Evolutionary conservation across 148 eudicot genomes (phyloP).

Genomic region (Chenopodium album): DNA sequence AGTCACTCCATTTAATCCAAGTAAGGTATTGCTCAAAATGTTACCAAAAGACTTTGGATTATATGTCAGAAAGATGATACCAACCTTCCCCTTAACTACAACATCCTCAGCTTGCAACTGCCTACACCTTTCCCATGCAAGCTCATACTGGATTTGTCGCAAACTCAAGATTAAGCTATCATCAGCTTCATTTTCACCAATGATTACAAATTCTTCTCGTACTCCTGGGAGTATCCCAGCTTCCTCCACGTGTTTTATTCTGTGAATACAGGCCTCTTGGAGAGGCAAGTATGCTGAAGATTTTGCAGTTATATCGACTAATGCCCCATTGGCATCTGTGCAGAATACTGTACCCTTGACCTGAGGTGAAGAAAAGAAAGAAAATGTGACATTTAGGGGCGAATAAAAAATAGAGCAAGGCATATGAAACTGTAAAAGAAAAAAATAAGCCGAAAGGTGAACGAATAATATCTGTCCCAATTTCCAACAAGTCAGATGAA

Average conservation of each 20-base stretch:
- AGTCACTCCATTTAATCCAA: background rate
- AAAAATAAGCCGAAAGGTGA: background rate
- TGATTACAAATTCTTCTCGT: constrained; percentile 67
- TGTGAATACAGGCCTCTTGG: constrained; percentile 71
- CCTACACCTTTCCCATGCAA: constrained; percentile 97
- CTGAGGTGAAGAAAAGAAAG: constrained; percentile 38
- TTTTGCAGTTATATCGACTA: constrained; percentile 82
- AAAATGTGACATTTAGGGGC: constrained; percentile 2
- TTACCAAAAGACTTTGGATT: background rate
- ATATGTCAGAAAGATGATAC: constrained; percentile 11
- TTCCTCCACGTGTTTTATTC: constrained; percentile 64
- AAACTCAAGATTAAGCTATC: constrained; percentile 84
- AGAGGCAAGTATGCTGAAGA: constrained; percentile 89
- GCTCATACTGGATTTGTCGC: constrained; percentile 62
- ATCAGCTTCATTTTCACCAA: constrained; percentile 77
- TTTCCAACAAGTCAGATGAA: background rate
- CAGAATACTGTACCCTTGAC: constrained; percentile 76
- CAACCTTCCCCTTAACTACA: constrained; percentile 81
- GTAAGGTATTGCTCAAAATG: background rate
- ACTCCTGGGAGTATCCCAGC: constrained; percentile 85
- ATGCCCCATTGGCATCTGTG: constrained; percentile 71
- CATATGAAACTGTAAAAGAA: background rate
- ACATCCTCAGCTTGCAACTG: constrained; percentile 96
- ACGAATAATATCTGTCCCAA: background rate
- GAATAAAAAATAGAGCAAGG: background rate